Conservation (phyloP, 225 moss, liverwort and hornwort species). For the Ulota crispa region DNA sequence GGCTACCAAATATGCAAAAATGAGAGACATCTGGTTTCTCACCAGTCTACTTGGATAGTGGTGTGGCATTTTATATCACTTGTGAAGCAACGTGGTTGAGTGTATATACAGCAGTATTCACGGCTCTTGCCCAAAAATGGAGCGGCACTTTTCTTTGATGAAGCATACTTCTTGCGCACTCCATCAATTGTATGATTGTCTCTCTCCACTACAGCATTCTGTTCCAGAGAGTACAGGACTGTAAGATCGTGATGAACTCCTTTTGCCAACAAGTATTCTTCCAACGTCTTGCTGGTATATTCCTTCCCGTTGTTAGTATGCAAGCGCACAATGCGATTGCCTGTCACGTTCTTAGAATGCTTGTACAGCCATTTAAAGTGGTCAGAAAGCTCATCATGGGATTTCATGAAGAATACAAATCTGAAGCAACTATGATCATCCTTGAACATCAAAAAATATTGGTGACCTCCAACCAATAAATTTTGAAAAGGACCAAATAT, state of each 20-base stretch:
- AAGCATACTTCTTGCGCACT: background rate
- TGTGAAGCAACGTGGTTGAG: background rate
- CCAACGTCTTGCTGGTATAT: too few relatives aligned
- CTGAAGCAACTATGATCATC: too few relatives aligned
- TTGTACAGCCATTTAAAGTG: background rate
- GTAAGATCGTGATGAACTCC: background rate
- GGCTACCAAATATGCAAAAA: background rate
- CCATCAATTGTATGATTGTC: background rate
- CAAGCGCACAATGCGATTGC: too few relatives aligned
- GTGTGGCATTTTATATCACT: background rate
- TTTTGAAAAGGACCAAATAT: too few relatives aligned
- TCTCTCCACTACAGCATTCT: background rate
- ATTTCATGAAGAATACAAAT: background rate
- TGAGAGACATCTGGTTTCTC: background rate
- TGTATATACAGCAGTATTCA: background rate
- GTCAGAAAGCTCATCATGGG: too few relatives aligned
- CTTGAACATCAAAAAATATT: too few relatives aligned
- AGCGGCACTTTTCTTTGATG: background rate
- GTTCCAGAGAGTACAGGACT: background rate
- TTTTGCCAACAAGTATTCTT: background rate
- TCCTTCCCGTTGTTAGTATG: too few relatives aligned
- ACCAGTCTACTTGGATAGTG: background rate
- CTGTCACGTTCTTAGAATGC: too few relatives aligned
- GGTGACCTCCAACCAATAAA: too few relatives aligned
- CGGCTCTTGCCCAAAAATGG: background rate